phyloP scores from a whole-genome alignment of 106 monocot species.

The Phalaenopsis aphrodite region DNA sequence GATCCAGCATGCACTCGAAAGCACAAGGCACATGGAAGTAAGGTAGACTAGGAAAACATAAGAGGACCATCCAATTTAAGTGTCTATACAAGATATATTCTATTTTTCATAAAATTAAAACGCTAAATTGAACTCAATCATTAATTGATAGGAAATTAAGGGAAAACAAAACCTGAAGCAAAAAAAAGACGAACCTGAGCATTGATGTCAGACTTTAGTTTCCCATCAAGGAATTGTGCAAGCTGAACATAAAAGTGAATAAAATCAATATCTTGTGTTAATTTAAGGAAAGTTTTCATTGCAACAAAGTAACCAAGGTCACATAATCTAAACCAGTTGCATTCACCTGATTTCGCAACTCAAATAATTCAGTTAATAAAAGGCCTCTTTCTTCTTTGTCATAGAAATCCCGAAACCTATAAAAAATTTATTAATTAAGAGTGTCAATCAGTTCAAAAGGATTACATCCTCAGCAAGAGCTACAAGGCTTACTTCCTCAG shows the following conservation, averaged over 20 bases:
- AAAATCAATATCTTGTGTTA: background rate
- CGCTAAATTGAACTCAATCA: slow-evolving; percentile 10
- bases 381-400: slow-evolving; percentile 86
- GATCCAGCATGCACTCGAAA: too few species aligned
- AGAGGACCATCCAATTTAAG: background rate
- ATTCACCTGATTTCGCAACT: slow-evolving; percentile 76
- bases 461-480: slow-evolving; percentile 3
- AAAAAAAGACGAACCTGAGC: slow-evolving; percentile 25
- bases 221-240: slow-evolving; percentile 52
- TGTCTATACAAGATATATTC: background rate
- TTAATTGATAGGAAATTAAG: background rate
- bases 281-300: background rate
- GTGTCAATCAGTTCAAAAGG: background rate
- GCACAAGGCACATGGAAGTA: too few species aligned
- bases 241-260: slow-evolving; percentile 29
- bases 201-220: slow-evolving; percentile 9
- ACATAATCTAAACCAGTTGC: background rate
- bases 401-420: slow-evolving; percentile 84
- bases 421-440: background rate
- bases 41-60: too few species aligned
- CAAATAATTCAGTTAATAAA: slow-evolving; percentile 60
- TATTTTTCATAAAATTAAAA: slow-evolving; percentile 17
- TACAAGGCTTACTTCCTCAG: slow-evolving; percentile 48
- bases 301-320: background rate
- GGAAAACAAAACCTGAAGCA: background rate